Conservation (phyloP, 2,329 filamentous ascomycete species). For the Bisporella sp. region DNA sequence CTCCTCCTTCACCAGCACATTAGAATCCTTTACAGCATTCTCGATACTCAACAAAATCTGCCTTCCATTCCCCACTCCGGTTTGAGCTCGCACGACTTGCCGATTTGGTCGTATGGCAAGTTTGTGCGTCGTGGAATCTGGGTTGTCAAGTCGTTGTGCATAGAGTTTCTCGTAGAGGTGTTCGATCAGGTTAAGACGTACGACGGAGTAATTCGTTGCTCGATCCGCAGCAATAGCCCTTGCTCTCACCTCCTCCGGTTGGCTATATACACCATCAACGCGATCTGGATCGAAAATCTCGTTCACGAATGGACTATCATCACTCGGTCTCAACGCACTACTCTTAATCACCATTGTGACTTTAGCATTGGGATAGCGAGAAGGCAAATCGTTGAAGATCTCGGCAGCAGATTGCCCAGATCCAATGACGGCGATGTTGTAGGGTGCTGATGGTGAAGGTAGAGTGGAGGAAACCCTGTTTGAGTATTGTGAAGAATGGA, state of each 20-base stretch:
- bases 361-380: slow-evolving; percentile 70
- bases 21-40: slow-evolving; percentile 26
- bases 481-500: slow-evolving; percentile 84
- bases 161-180: slow-evolving; percentile 81
- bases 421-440: slow-evolving; percentile 67
- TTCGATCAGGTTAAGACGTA: slow-evolving; percentile 79
- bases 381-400: slow-evolving; percentile 82
- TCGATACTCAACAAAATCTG: background rate
- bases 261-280: slow-evolving; percentile 67
- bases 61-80: background rate
- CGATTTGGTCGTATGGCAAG: slow-evolving; percentile 53
- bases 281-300: slow-evolving; percentile 87
- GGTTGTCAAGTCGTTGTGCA: slow-evolving; percentile 64
- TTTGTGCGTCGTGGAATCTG: slow-evolving; percentile 68
- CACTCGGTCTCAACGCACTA: slow-evolving; percentile 76
- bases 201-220: slow-evolving; percentile 87
- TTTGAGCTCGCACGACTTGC: background rate
- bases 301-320: slow-evolving; percentile 66
- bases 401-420: slow-evolving; percentile 87
- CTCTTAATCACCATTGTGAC: slow-evolving; percentile 73
- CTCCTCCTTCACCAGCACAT: slow-evolving; percentile 27
- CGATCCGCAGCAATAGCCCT: slow-evolving; percentile 60
- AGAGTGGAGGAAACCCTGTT: slow-evolving; percentile 49
- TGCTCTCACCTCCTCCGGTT: slow-evolving; percentile 52
- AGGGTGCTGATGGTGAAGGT: slow-evolving; percentile 39